phyloP scores from a whole-genome alignment of 1,284 basidiomycete genomes.

The Ceratobasidium sp. region DNA sequence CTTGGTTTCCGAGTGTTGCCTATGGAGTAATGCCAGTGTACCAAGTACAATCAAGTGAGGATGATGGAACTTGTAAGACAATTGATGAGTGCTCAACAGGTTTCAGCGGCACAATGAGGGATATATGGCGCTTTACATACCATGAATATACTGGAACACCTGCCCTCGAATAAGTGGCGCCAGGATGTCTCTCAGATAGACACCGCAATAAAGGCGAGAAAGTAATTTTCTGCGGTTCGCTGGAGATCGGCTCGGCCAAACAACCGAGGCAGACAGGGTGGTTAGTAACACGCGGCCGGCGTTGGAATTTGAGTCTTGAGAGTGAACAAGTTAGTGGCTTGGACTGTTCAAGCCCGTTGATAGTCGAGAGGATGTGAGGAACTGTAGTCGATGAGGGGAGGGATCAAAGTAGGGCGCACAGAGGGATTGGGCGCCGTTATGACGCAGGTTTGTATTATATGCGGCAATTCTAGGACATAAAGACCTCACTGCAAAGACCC shows the following conservation, averaged over 20 bases:
- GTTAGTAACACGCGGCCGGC: slow-evolving; percentile 14
- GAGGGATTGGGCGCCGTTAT: neutral
- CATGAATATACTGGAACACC: slow-evolving; percentile 6
- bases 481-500: slow-evolving; percentile 27
- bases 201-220: neutral
- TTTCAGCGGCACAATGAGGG: slow-evolving; percentile 20
- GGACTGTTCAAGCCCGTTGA: neutral
- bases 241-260: slow-evolving; percentile 19
- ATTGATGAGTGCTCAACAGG: slow-evolving; percentile 1
- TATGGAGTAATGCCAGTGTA: neutral
- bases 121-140: neutral
- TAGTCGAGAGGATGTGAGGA: neutral
- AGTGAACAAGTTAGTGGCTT: neutral
- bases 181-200: neutral
- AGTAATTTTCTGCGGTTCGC: neutral
- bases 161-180: slow-evolving; percentile 25
- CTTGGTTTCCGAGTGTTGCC: neutral
- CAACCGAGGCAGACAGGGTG: slow-evolving; percentile 8
- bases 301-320: neutral
- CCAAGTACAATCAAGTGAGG: neutral
- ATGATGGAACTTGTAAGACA: neutral
- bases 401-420: neutral
- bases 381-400: neutral
- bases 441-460: slow-evolving; percentile 8
- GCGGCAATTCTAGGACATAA: slow-evolving; percentile 4